phyloP scores from a whole-genome alignment of 2,329 filamentous ascomycete species.

The Alternaria rosae region DNA sequence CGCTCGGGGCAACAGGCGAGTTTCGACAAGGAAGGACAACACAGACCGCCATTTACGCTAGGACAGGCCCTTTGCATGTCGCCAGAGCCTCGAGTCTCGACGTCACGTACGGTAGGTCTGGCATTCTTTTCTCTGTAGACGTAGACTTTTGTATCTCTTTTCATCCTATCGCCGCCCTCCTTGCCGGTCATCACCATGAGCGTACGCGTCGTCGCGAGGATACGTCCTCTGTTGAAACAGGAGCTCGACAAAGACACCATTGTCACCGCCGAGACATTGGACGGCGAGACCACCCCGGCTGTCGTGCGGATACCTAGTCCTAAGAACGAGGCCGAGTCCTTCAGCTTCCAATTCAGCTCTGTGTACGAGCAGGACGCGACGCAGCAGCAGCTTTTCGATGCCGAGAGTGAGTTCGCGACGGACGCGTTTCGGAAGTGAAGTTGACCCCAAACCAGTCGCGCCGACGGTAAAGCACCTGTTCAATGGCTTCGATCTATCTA shows the following conservation, averaged over 20 bases:
- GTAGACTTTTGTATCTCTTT: conserved; percentile 29
- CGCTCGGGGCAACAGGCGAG: conserved; percentile 30
- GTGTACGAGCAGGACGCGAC: conserved; percentile 83
- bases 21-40: conserved; percentile 26
- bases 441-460: conserved; percentile 66
- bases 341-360: conserved; percentile 92
- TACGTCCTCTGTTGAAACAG: conserved; percentile 84
- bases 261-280: conserved; percentile 66
- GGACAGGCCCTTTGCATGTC: conserved; percentile 26
- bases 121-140: conserved; percentile 44
- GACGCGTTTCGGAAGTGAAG: conserved; percentile 9
- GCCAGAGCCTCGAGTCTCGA: conserved; percentile 39
- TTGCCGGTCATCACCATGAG: conserved; percentile 49
- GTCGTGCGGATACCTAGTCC: conserved; percentile 91
- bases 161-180: conserved; percentile 17
- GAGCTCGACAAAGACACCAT: conserved; percentile 90
- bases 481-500: conserved; percentile 73
- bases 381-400: conserved; percentile 87
- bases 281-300: conserved; percentile 56
- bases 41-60: conserved; percentile 29
- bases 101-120: conserved; percentile 36
- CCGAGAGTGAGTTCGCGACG: conserved; percentile 70
- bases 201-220: conserved; percentile 88
- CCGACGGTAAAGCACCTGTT: conserved; percentile 93
- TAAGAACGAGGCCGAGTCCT: conserved; percentile 89